A percentile compares a stretch with the other conserved stretches of the same genome.
These are phyloP conservation scores for Capsicum pubescens DNA, from an alignment of 257 asterid species.

Conservation along the genomic window DNA sequence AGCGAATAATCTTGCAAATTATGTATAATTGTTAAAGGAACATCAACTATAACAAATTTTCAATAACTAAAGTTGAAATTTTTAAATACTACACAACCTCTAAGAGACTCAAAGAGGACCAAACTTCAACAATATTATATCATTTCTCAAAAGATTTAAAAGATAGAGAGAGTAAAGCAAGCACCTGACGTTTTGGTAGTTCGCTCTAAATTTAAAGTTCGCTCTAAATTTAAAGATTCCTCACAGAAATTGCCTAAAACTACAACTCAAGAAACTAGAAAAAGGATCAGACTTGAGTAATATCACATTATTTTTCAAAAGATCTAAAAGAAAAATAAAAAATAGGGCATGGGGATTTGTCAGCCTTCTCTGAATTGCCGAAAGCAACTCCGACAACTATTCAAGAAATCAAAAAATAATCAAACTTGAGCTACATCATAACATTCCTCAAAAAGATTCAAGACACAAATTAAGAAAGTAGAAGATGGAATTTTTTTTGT, in stretches of 20 bases:
- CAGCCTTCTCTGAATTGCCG: too few species aligned
- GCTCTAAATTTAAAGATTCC: too few species aligned
- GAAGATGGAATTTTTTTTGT: not conserved
- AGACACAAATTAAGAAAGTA: slow-evolving; percentile 26
- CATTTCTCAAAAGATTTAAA: slow-evolving; percentile 1
- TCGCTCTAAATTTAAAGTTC: slow-evolving; percentile 19
- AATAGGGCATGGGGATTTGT: too few species aligned
- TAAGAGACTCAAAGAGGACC: not conserved
- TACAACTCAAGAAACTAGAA: too few species aligned
- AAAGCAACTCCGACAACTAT: too few species aligned
- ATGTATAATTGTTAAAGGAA: not conserved
- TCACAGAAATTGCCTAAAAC: too few species aligned
- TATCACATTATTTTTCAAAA: too few species aligned
- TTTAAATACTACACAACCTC: not conserved
- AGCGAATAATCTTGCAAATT: not conserved
- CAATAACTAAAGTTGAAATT: not conserved
- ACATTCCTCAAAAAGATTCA: slow-evolving; percentile 21
- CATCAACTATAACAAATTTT: not conserved
- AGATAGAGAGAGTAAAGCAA: slow-evolving; percentile 22
- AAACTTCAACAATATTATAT: slow-evolving; percentile 27
- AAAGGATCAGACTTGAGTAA: too few species aligned
- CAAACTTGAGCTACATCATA: slow-evolving; percentile 30
- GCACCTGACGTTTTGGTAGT: slow-evolving; percentile 38
- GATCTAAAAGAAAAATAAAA: too few species aligned
- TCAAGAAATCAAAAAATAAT: not conserved